These are phyloP conservation scores for Trypanosoma congolense DNA, from an alignment of 208 protist species.

Conservation along the genomic window DNA sequence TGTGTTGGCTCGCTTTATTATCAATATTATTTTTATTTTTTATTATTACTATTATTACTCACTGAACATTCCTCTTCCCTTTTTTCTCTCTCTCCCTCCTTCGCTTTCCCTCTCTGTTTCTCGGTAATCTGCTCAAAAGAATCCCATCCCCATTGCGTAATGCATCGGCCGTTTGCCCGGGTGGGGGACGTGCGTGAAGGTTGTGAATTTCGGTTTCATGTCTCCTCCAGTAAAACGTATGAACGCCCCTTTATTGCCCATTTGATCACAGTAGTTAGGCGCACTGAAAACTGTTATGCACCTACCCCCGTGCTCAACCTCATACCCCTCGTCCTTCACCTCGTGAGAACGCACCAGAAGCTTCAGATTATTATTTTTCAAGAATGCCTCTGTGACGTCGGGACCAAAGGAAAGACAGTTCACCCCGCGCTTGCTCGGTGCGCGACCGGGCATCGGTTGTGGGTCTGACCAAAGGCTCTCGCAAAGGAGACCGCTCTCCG, in stretches of 20 bases:
- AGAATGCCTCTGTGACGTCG: constrained; percentile 95
- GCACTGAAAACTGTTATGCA: constrained; percentile 96
- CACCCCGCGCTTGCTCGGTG: constrained; percentile 94
- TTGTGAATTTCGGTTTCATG: constrained; percentile 76
- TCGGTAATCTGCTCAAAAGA: constrained; percentile 55
- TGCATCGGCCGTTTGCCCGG: constrained; percentile 81
- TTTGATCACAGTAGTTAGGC: constrained; percentile 99
- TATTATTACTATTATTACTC: too few species aligned
- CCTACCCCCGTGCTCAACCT: constrained; percentile 90
- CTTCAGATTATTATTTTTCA: constrained; percentile 92
- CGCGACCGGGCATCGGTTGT: constrained; percentile 86
- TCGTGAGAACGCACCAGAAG: constrained; percentile 96
- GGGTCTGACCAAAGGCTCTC: constrained; percentile 97
- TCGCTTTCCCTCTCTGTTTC: not conserved
- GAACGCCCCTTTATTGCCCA: constrained; percentile 90
- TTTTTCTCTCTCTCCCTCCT: constrained; percentile 1
- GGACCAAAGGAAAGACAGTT: constrained; percentile 95
- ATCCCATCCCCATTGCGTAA: constrained; percentile 58
- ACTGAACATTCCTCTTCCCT: not conserved
- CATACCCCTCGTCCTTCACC: constrained; percentile 96
- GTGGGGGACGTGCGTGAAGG: constrained; percentile 64
- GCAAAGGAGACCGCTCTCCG: constrained; percentile 93
- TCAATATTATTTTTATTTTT: too few species aligned
- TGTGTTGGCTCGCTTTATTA: too few species aligned
- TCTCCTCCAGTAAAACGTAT: constrained; percentile 79